These are phyloP conservation scores for Pestalotiopsis sp. DNA, from an alignment of 2,329 filamentous ascomycete genomes.

Conservation along the genomic window DNA sequence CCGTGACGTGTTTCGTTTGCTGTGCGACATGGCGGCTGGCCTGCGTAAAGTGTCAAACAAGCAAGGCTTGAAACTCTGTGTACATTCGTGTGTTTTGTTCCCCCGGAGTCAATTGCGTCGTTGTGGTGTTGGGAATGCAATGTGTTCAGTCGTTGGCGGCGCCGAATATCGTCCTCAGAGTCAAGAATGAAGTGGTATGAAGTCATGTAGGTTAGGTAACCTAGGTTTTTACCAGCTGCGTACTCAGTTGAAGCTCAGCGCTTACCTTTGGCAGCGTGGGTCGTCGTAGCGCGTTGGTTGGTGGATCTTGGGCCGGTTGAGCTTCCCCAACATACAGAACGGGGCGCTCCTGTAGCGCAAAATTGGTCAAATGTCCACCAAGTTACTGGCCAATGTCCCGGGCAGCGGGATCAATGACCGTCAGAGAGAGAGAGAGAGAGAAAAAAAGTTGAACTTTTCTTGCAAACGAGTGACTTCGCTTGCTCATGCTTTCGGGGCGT, in stretches of 20 bases:
- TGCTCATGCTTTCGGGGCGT: neutral
- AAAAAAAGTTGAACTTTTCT: neutral
- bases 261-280: neutral
- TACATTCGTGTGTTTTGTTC: neutral
- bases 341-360: neutral
- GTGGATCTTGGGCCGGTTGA: neutral
- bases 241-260: no score
- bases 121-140: neutral
- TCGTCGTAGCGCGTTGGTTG: neutral
- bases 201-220: neutral
- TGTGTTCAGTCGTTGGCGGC: no score
- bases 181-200: no score
- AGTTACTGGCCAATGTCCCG: neutral
- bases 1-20: conserved; percentile 88
- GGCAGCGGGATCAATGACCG: neutral
- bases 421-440: neutral
- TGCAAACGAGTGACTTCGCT: neutral
- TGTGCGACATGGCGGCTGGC: conserved; percentile 35
- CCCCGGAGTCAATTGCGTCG: neutral
- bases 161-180: no score
- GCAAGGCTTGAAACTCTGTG: neutral
- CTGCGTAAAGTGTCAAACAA: conserved; percentile 34
- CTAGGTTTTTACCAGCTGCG: neutral
- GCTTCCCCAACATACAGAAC: neutral
- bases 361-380: neutral